These are phyloP conservation scores for Lactarius sp. DNA, from an alignment of 768 basidiomycete species.

Conservation along the genomic window DNA sequence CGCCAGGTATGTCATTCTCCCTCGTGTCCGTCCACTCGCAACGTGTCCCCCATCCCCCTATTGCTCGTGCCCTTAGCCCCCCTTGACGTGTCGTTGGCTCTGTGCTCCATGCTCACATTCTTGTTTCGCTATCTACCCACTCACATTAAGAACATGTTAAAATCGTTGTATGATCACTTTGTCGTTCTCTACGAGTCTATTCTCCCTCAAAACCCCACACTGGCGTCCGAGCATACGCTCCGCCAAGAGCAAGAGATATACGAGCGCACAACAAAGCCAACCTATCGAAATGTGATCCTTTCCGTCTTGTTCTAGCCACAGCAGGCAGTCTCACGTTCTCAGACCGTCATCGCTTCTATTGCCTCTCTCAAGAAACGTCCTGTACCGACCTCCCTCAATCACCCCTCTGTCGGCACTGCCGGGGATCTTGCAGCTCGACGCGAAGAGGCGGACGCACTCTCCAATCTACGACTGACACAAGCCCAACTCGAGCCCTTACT, in stretches of 20 bases:
- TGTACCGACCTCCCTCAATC: conserved; percentile 50
- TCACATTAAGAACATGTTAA: conserved; percentile 58
- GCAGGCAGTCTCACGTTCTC: conserved; percentile 16
- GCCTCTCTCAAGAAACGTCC: conserved; percentile 49
- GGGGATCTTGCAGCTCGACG: conserved; percentile 52
- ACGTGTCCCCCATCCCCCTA: conserved; percentile 13
- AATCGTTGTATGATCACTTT: conserved; percentile 70
- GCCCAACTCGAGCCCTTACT: conserved; percentile 53
- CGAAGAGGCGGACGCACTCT: conserved; percentile 31
- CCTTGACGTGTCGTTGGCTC: background rate
- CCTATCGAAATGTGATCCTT: conserved; percentile 69
- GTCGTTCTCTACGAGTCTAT: conserved; percentile 58
- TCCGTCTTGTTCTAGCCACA: conserved; percentile 23
- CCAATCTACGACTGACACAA: conserved; percentile 49
- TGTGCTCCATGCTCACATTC: conserved; percentile 7
- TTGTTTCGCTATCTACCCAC: background rate
- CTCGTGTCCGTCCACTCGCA: conserved; percentile 18
- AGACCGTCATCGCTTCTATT: conserved; percentile 51
- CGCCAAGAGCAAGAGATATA: conserved; percentile 81
- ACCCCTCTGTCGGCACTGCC: conserved; percentile 77
- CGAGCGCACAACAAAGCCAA: conserved; percentile 63
- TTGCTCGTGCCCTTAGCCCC: background rate
- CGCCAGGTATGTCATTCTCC: conserved; percentile 52
- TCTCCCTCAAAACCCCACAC: conserved; percentile 45
- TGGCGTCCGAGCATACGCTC: conserved; percentile 76